These are phyloP conservation scores for Lentinula raphanica DNA, from an alignment of 768 basidiomycete species.

Conservation along the genomic window DNA sequence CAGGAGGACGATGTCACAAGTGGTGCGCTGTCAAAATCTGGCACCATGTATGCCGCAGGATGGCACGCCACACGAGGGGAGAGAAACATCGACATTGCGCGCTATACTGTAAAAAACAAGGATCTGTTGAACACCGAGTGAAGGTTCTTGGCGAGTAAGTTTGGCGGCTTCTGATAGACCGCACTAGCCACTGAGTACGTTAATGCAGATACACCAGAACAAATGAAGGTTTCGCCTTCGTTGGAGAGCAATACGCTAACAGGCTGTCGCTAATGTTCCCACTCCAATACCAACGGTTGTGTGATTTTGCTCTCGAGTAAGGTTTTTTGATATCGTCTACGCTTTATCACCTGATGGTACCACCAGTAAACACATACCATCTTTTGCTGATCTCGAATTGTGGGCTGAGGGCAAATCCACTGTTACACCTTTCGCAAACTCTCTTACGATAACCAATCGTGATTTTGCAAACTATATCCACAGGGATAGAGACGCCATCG, in stretches of 20 bases:
- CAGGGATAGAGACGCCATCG: not conserved
- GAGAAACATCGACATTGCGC: not conserved
- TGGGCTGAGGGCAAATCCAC: not conserved
- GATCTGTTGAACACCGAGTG: not conserved
- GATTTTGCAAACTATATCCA: conserved; percentile 1
- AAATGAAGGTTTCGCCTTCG: too few species aligned
- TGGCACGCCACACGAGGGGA: not conserved
- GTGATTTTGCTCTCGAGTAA: too few species aligned
- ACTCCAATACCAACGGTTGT: too few species aligned
- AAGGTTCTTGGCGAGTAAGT: not conserved
- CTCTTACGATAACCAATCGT: not conserved
- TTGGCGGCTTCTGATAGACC: not conserved
- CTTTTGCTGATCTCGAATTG: not conserved
- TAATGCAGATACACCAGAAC: too few species aligned
- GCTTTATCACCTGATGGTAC: too few species aligned
- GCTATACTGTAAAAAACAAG: not conserved
- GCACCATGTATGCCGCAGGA: not conserved
- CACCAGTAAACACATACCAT: not conserved
- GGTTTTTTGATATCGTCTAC: too few species aligned
- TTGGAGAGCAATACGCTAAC: too few species aligned
- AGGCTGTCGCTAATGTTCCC: too few species aligned
- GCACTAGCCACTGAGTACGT: too few species aligned
- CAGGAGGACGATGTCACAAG: too few species aligned
- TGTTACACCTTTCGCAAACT: not conserved
- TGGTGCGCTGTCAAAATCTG: not conserved